Percentiles rank a stretch among this genome's conserved stretches.
phyloP scores from a whole-genome alignment of 2,329 filamentous ascomycete genomes.

The Xylariaceae sp. region DNA sequence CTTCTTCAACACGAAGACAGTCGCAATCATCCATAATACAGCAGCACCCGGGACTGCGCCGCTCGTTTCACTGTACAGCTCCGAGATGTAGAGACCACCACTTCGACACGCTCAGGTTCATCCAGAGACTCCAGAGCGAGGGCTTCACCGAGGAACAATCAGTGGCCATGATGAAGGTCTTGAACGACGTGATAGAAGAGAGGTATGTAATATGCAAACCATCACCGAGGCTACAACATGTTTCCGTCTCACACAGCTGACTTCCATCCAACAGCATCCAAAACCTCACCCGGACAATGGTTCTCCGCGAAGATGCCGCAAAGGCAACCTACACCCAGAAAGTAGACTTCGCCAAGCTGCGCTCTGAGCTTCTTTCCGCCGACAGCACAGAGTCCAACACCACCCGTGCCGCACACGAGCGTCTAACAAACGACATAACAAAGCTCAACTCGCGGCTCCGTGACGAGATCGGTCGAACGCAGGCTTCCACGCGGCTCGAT shows the following conservation, averaged over 20 bases:
- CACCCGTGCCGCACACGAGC: constrained; percentile 86
- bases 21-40: constrained; percentile 23
- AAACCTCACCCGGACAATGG: constrained; percentile 96
- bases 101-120: constrained; percentile 97
- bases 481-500: constrained; percentile 88
- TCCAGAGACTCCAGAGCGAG: constrained; percentile 83
- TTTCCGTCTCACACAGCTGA: not conserved
- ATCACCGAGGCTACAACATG: not conserved
- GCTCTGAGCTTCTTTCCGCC: constrained; percentile 86
- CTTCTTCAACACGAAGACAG: constrained; percentile 1
- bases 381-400: constrained; percentile 89
- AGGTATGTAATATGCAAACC: constrained; percentile 48
- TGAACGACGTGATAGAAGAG: constrained; percentile 96
- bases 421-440: constrained; percentile 88
- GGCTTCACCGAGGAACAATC: constrained; percentile 95
- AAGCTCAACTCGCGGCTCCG: constrained; percentile 86
- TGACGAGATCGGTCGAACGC: constrained; percentile 91
- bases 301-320: constrained; percentile 87
- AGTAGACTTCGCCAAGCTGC: constrained; percentile 96
- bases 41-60: constrained; percentile 31
- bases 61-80: constrained; percentile 68
- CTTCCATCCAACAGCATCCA: constrained; percentile 64
- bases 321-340: constrained; percentile 82
- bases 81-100: constrained; percentile 74
- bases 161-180: constrained; percentile 96